A percentile compares a stretch with the other conserved stretches of the same genome.
phyloP scores from a whole-genome alignment of 2,329 filamentous ascomycete genomes.

The Pleoardoris graminearum region DNA sequence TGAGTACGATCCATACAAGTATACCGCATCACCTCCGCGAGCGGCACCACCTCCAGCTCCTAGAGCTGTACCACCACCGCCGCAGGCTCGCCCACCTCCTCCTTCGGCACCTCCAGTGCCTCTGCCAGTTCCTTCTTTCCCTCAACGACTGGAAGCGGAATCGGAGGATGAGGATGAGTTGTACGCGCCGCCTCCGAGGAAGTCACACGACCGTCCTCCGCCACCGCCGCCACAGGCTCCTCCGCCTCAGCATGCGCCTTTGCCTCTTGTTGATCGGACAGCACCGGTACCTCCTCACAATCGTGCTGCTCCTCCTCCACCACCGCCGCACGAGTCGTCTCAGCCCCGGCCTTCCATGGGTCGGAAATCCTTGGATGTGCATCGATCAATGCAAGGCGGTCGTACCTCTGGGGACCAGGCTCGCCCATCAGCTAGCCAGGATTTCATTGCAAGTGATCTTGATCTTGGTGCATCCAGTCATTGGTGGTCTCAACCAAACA shows the following conservation, averaged over 20 bases:
- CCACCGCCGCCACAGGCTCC: conserved; percentile 44
- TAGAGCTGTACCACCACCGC: conserved; percentile 36
- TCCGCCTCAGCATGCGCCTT: conserved; percentile 39
- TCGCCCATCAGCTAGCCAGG: conserved; percentile 74
- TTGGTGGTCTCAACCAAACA: conserved; percentile 87
- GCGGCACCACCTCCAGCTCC: conserved; percentile 36
- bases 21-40: conserved; percentile 48
- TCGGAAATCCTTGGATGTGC: conserved; percentile 68
- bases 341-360: conserved; percentile 49
- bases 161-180: conserved; percentile 46
- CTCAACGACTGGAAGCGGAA: conserved; percentile 32
- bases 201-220: conserved; percentile 41
- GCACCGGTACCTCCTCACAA: conserved; percentile 44
- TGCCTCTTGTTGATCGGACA: conserved; percentile 37
- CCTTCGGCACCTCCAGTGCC: conserved; percentile 43
- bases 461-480: conserved; percentile 73
- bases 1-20: conserved; percentile 70
- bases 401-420: conserved; percentile 74
- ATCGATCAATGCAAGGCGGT: conserved; percentile 52
- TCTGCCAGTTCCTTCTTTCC: conserved; percentile 37
- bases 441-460: conserved; percentile 85
- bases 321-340: conserved; percentile 41
- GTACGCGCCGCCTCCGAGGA: conserved; percentile 41
- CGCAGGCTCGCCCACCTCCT: conserved; percentile 32
- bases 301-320: conserved; percentile 49